Evolutionary conservation across 768 basidiomycete species (phyloP).

Genomic region (Termitomyces eurrhizus): DNA sequence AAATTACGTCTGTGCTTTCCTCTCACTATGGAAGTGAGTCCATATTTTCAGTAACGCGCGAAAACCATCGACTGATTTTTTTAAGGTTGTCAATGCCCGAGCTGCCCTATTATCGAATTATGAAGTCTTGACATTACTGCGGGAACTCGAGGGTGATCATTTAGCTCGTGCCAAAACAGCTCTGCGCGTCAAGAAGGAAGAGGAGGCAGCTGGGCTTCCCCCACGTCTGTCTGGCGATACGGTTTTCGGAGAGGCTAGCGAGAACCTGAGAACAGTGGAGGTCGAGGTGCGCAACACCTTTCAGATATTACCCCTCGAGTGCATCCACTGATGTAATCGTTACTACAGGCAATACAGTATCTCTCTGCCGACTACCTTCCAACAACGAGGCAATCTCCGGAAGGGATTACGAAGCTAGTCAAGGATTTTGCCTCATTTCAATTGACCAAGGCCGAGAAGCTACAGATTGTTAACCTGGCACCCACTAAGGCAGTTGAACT

Average conservation of each 20-base stretch:
- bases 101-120: conserved; percentile 84
- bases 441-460: conserved; percentile 88
- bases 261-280: conserved; percentile 83
- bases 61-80: neutral
- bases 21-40: conserved; percentile 6
- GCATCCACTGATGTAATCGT: neutral
- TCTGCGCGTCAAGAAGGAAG: conserved; percentile 73
- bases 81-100: conserved; percentile 63
- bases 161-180: conserved; percentile 66
- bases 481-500: conserved; percentile 82
- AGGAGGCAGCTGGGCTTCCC: conserved; percentile 44
- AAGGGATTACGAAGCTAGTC: conserved; percentile 62
- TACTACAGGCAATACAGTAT: conserved; percentile 74
- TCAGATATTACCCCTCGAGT: neutral
- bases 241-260: conserved; percentile 48
- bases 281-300: conserved; percentile 54
- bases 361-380: conserved; percentile 75
- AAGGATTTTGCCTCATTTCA: conserved; percentile 61
- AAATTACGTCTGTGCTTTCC: neutral
- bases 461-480: conserved; percentile 88
- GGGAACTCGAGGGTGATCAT: conserved; percentile 73
- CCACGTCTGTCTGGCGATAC: conserved; percentile 4
- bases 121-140: conserved; percentile 78
- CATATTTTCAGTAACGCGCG: neutral
- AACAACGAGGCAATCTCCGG: conserved; percentile 57